Evolutionary conservation across 140 eudicot species (phyloP).

Genomic region (Bidens hawaiensis): DNA sequence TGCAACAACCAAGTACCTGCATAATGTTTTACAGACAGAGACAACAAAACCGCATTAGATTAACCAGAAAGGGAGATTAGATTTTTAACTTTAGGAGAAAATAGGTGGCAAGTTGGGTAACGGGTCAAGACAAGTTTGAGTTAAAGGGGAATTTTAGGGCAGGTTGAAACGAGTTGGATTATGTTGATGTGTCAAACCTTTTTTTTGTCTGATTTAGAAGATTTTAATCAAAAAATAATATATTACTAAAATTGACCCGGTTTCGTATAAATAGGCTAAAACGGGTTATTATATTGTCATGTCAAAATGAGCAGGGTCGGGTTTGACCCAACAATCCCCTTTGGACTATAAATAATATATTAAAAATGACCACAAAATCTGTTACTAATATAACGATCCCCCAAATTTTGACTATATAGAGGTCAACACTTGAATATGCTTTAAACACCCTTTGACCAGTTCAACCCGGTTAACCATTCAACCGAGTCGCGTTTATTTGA

Average conservation of each 20-base stretch:
- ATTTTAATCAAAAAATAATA: neutral
- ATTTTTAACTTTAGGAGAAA: neutral
- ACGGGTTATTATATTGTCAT: neutral
- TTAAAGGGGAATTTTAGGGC: neutral
- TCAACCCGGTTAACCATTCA: neutral
- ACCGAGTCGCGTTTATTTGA: too few relatives aligned
- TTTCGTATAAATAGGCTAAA: neutral
- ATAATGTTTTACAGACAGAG: neutral
- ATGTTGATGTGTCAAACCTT: neutral
- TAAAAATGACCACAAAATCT: too few relatives aligned
- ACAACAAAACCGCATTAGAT: neutral
- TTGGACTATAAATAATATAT: neutral
- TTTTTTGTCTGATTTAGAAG: too few relatives aligned
- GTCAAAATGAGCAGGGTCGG: neutral
- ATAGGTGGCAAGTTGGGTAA: too few relatives aligned
- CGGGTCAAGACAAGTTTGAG: neutral
- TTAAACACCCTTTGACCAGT: neutral
- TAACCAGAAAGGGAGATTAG: neutral
- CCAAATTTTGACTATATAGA: neutral
- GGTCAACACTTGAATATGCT: neutral
- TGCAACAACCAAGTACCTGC: conserved; percentile 12
- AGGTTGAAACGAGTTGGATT: neutral
- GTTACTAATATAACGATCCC: too few relatives aligned
- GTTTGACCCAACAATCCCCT: neutral
- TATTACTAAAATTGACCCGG: neutral